Evolutionary conservation across 257 asterid species (phyloP).

Genomic region (Fraxinus excelsior): DNA sequence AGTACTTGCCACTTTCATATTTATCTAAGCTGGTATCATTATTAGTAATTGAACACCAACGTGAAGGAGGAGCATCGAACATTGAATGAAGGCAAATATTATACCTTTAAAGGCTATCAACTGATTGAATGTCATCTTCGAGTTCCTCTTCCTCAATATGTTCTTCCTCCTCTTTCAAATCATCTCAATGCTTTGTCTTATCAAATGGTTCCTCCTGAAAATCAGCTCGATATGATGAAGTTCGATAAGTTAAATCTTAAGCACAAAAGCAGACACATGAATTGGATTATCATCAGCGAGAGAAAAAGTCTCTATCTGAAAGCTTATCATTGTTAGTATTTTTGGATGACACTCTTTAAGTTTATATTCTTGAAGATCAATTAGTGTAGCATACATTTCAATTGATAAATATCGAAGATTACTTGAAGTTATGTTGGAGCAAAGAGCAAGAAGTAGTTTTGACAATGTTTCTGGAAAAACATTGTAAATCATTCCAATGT

Average conservation of each 20-base stretch:
- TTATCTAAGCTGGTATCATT: no score
- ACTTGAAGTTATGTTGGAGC: no score
- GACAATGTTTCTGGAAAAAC: no score
- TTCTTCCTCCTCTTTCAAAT: conserved; percentile 88
- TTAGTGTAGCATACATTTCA: no score
- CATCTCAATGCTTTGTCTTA: conserved; percentile 95
- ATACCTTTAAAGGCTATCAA: conserved; percentile 89
- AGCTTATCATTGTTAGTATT: no score
- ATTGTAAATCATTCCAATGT: no score
- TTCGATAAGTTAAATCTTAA: background rate
- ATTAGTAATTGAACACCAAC: background rate
- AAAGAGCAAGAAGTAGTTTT: no score
- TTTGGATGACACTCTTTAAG: no score
- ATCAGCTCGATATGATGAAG: conserved; percentile 18
- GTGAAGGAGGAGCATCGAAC: background rate
- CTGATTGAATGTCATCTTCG: conserved; percentile 87
- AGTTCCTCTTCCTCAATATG: conserved; percentile 77
- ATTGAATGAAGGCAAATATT: conserved; percentile 4
- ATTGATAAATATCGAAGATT: no score
- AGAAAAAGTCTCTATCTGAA: no score
- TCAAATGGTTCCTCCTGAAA: conserved; percentile 92
- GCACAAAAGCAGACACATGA: background rate
- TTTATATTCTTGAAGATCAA: no score
- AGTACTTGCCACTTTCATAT: no score
- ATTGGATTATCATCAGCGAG: background rate